phyloP scores from a whole-genome alignment of 2,329 filamentous ascomycete species.

The Stachybotrys chartarum region DNA sequence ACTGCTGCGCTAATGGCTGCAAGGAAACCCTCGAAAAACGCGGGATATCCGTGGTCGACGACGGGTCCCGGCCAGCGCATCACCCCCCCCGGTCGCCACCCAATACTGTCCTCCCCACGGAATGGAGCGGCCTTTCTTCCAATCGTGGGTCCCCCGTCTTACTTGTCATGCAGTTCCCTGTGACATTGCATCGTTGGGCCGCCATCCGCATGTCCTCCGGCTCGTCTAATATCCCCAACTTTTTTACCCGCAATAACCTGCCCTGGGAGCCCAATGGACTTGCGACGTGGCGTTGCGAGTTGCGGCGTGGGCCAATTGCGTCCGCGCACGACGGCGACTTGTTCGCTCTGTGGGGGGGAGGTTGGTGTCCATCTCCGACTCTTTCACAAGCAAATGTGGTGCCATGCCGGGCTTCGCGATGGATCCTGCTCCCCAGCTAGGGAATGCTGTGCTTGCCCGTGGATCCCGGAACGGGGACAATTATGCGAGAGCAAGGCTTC shows the following conservation, averaged over 20 bases:
- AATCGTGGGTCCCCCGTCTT: background rate
- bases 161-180: background rate
- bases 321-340: conserved; percentile 15
- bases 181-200: conserved; percentile 16
- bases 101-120: background rate
- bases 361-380: background rate
- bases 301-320: conserved; percentile 19
- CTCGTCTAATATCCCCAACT: background rate
- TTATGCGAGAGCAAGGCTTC: background rate
- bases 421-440: background rate
- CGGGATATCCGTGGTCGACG: background rate
- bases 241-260: background rate
- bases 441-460: background rate
- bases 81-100: background rate
- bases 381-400: background rate
- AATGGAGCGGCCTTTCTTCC: background rate
- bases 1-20: background rate
- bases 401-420: background rate
- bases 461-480: background rate
- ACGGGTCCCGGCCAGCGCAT: background rate
- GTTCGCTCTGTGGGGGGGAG: background rate
- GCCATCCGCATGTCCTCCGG: conserved; percentile 8
- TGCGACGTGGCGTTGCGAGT: conserved; percentile 18
- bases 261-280: conserved; percentile 17
- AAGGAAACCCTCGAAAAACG: background rate